Evolutionary conservation across 2,329 filamentous ascomycete species (phyloP).

Genomic region (Venturia nashicola): DNA sequence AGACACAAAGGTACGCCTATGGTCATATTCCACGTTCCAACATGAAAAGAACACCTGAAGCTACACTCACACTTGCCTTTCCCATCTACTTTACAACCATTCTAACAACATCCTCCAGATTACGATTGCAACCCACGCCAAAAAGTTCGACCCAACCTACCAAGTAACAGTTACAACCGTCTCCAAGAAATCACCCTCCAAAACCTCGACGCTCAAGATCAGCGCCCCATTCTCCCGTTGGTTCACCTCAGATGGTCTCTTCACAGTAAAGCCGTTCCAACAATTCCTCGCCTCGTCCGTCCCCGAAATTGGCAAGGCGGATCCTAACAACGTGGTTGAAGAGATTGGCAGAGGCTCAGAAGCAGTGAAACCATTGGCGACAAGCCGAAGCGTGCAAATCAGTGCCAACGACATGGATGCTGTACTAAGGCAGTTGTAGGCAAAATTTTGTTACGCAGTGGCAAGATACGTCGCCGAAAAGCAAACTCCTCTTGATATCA

Average conservation of each 20-base stretch:
- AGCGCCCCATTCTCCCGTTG: conserved; percentile 57
- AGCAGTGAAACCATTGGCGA: neutral
- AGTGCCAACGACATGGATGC: neutral
- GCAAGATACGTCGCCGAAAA: neutral
- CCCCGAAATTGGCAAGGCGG: conserved; percentile 51
- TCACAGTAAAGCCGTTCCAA: conserved; percentile 67
- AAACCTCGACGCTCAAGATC: conserved; percentile 36
- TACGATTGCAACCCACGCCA: conserved; percentile 53
- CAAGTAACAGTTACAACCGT: conserved; percentile 53
- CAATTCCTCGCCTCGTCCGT: conserved; percentile 60
- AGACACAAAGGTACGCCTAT: conserved; percentile 46
- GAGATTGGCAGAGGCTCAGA: conserved; percentile 10
- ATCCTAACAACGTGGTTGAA: conserved; percentile 41
- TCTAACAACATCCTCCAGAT: conserved; percentile 39
- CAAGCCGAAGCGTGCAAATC: conserved; percentile 2
- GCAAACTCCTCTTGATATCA: neutral
- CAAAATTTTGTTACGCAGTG: conserved; percentile 9
- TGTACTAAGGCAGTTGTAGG: conserved; percentile 24
- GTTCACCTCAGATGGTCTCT: conserved; percentile 62
- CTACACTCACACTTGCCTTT: neutral
- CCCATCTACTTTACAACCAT: neutral
- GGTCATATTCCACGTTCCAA: neutral
- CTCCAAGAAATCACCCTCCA: conserved; percentile 15
- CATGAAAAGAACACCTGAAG: neutral
- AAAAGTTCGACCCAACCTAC: conserved; percentile 66